phyloP scores from a whole-genome alignment of 1,284 basidiomycete species.

The Cryptococcus sp. region DNA sequence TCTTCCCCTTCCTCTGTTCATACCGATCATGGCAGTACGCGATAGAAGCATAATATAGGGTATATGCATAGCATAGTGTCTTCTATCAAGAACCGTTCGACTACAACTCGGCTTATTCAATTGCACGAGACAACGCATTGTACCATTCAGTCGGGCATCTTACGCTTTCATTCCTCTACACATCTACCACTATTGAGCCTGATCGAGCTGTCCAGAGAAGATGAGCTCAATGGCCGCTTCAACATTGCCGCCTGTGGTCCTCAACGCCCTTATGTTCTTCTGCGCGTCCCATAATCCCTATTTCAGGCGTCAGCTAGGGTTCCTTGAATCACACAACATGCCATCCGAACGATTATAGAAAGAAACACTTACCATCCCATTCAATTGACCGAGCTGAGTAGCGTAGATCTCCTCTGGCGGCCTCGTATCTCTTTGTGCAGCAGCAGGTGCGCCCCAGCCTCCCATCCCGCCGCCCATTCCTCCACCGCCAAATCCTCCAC shows the following conservation, averaged over 20 bases:
- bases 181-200: not conserved
- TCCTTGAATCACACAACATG: not conserved
- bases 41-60: not conserved
- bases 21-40: not conserved
- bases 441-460: constrained; percentile 36
- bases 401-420: constrained; percentile 87
- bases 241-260: constrained; percentile 85
- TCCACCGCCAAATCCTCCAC: constrained; percentile 24
- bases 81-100: not conserved
- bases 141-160: too few relatives aligned
- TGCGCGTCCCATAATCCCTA: constrained; percentile 82
- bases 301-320: constrained; percentile 4
- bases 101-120: not conserved
- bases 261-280: constrained; percentile 84
- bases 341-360: not conserved
- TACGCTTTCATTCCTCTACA: too few relatives aligned
- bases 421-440: constrained; percentile 61
- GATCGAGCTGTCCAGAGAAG: constrained; percentile 61
- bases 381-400: constrained; percentile 64
- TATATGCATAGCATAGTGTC: constrained; percentile 4
- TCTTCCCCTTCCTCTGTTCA: not conserved
- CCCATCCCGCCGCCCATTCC: constrained; percentile 29
- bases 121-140: too few relatives aligned
- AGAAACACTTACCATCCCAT: constrained; percentile 47
- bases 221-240: constrained; percentile 89